Evolutionary conservation across 1,284 basidiomycete species (phyloP).

Genomic region (Chalciporus piperatoides): DNA sequence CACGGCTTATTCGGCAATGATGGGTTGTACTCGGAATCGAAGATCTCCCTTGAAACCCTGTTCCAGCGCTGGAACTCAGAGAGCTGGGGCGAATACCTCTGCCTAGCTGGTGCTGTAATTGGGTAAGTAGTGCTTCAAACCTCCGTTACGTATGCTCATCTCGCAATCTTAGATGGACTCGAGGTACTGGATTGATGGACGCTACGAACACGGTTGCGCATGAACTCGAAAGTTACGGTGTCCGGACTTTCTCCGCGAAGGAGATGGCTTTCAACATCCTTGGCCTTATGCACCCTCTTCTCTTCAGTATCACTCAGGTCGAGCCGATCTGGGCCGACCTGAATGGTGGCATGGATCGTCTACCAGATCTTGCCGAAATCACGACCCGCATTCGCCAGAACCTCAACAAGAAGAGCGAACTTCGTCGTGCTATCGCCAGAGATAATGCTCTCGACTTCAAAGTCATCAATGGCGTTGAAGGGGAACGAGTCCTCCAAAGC

Average conservation of each 20-base stretch:
- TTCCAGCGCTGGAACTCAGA: constrained; percentile 99
- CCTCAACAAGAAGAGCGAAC: constrained; percentile 80
- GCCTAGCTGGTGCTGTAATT: constrained; percentile 96
- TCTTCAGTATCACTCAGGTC: constrained; percentile 99
- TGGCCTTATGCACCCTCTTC: constrained; percentile 97
- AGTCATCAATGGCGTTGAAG: constrained; percentile 85
- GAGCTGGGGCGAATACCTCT: constrained; percentile 98
- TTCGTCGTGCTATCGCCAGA: constrained; percentile 88
- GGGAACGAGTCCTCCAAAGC: constrained; percentile 90
- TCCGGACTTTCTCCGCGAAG: constrained; percentile 97
- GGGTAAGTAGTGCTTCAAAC: constrained; percentile 51
- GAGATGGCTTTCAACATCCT: constrained; percentile 99
- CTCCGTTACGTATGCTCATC: constrained; percentile 11
- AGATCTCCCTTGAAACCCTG: constrained; percentile 96
- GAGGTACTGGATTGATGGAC: constrained; percentile 97
- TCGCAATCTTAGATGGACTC: constrained; percentile 71
- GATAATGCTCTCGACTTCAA: constrained; percentile 97
- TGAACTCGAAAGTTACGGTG: constrained; percentile 89
- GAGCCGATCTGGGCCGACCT: constrained; percentile 99
- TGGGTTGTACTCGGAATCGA: constrained; percentile 97
- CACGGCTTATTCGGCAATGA: constrained; percentile 98
- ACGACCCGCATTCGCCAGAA: constrained; percentile 81
- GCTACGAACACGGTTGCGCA: constrained; percentile 95
- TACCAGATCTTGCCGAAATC: constrained; percentile 92
- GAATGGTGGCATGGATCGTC: constrained; percentile 95